A percentile compares a stretch with the other conserved stretches of the same genome.
Evolutionary conservation across 306 rosid species (phyloP).

Genomic region (Prunus fruticosa): DNA sequence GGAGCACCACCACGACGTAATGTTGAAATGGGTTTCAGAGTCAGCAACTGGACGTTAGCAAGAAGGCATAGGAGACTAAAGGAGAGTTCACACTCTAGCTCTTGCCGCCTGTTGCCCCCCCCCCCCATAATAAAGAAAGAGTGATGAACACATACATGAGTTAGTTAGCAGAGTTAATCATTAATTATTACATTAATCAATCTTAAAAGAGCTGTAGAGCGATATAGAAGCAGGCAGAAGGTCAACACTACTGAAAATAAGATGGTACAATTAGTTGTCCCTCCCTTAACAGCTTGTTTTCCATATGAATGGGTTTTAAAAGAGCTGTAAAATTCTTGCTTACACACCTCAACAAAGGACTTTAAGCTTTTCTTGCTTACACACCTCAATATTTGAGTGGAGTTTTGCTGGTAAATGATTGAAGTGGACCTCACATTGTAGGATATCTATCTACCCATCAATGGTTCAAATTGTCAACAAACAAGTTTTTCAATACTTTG

Average conservation of each 20-base stretch:
- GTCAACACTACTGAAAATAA: too few species aligned
- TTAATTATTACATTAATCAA: neutral
- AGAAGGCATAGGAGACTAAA: neutral
- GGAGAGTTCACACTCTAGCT: neutral
- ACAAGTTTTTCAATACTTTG: too few species aligned
- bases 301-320: too few species aligned
- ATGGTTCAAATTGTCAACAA: too few species aligned
- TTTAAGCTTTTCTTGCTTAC: neutral
- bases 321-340: neutral
- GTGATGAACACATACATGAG: neutral
- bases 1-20: neutral
- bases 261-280: too few species aligned
- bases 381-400: neutral
- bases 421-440: too few species aligned
- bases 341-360: neutral
- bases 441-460: neutral
- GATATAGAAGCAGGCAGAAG: neutral
- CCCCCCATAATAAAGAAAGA: neutral
- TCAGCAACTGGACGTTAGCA: neutral
- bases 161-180: neutral
- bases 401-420: too few species aligned
- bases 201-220: neutral
- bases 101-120: neutral
- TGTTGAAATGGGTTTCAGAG: neutral
- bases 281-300: too few species aligned